Base-by-base conservation (phyloP, 2,329 filamentous ascomycete genomes). In the Fusarium annulatum region DNA sequence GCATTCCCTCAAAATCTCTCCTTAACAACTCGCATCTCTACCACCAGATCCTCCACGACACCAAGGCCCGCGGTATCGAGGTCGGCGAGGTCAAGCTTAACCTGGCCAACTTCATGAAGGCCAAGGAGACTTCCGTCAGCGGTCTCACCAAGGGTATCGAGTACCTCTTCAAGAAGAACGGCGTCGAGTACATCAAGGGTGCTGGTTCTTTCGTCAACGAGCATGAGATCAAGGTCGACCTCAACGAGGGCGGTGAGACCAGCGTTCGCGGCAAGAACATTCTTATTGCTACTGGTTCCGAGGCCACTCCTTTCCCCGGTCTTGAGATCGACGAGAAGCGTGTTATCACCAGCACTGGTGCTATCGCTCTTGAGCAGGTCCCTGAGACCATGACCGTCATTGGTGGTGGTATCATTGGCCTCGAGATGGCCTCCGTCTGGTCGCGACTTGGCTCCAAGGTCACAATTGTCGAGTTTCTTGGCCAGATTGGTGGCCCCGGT, bases 11-110 rank as follows among this genome's bases (percentile, higher is more conserved):
- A 76, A 99, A 99, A 87, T 98, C 96, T 73, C 94, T 99, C 78
- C 94, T 99, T 84, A 99, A 98, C 92, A 98, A 98, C 89, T 98
- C 96, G 79, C 95, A 98, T 85, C 90, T 98, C 70, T 98, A 98
- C 89, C 96, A 98, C 88, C 93, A 95, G 86, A 93, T 98, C 81
- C 90, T 97, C 71, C 96, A 99, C 87, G 96, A 99, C 88, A 96
- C 95, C 76, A 97, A 98, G 87, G 91, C 93, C 85, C 94, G 96
- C 83, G 96, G 96, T 82, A 99, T 99, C 83, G 96, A 98, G 82
- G 96, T 99, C 78, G 92, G 93, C 81, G 94, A 97, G 86, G 96
- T 99, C 81, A 97, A 97, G 85, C 92, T 99, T 82, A 98, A 99
- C 88, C 89, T 99, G 51, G 85, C 88, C 80, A 92, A 96, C 84